Conservation (phyloP, 345 rosid genomes). For the Populus alba region DNA sequence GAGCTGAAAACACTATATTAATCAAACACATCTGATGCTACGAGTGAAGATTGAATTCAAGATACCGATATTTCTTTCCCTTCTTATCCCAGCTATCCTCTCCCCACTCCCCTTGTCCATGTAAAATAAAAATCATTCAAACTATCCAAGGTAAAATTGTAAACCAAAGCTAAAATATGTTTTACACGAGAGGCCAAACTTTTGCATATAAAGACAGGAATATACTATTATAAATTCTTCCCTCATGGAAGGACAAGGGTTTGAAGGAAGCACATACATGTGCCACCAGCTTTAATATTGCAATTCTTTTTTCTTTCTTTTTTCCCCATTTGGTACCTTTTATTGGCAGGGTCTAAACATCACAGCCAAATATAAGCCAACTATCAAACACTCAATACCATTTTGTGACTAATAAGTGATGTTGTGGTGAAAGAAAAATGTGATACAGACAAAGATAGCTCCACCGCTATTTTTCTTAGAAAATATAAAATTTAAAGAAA, state of each 20-base stretch:
- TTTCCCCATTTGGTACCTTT: neutral
- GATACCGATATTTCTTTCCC: neutral
- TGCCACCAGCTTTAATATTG: neutral
- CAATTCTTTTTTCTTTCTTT: too few species aligned
- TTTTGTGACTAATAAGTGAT: neutral
- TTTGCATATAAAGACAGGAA: neutral
- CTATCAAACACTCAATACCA: neutral
- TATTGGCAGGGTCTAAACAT: neutral
- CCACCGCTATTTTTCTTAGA: neutral
- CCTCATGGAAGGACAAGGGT: neutral
- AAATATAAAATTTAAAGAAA: neutral
- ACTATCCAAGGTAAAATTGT: neutral
- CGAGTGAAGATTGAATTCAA: neutral
- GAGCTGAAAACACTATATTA: neutral
- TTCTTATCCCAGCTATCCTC: neutral
- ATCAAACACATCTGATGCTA: neutral
- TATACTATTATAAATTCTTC: neutral
- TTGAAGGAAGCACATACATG: neutral
- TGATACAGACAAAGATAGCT: neutral
- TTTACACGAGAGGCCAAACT: neutral
- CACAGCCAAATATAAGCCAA: neutral
- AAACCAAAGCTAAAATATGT: neutral
- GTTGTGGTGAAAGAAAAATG: neutral
- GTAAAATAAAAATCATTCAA: neutral
- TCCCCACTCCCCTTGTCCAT: neutral